A percentile compares a stretch with the other conserved stretches of the same genome.
Conservation (phyloP, 2,329 filamentous ascomycete species). For the Dothiorella sarmentorum region DNA sequence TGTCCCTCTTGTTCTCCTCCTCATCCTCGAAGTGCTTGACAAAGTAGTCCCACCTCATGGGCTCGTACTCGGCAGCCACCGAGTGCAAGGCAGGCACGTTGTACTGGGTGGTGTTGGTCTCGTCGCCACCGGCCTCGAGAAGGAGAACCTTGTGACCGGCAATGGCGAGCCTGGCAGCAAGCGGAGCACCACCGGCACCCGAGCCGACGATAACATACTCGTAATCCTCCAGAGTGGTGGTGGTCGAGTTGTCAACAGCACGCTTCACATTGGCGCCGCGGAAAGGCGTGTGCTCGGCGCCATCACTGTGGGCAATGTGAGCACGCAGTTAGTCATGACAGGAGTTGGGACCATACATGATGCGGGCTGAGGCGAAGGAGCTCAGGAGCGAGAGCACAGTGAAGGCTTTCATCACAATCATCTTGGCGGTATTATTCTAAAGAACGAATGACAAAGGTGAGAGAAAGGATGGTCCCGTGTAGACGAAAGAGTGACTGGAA, state of each 20-base stretch:
- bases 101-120: slow-evolving; percentile 44
- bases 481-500: slow-evolving; percentile 13
- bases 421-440: slow-evolving; percentile 10
- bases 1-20: slow-evolving; percentile 52
- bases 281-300: slow-evolving; percentile 25
- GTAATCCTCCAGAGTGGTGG: slow-evolving; percentile 36
- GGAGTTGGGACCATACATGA: slow-evolving; percentile 22
- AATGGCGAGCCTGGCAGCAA: slow-evolving; percentile 58
- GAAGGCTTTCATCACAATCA: slow-evolving; percentile 20
- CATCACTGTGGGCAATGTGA: slow-evolving; percentile 21
- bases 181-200: slow-evolving; percentile 57
- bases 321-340: neutral
- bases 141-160: slow-evolving; percentile 60
- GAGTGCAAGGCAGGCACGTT: slow-evolving; percentile 55
- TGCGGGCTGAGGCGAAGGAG: slow-evolving; percentile 18
- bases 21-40: slow-evolving; percentile 60
- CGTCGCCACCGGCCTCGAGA: slow-evolving; percentile 59
- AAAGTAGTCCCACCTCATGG: slow-evolving; percentile 61
- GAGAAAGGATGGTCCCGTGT: neutral
- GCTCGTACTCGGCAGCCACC: slow-evolving; percentile 53
- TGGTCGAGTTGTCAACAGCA: slow-evolving; percentile 19
- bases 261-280: slow-evolving; percentile 24
- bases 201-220: slow-evolving; percentile 63
- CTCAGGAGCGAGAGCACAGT: slow-evolving; percentile 20
- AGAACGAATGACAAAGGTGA: slow-evolving; percentile 12